phyloP scores from a whole-genome alignment of 768 basidiomycete species.

The Atractiella rhizophila region DNA sequence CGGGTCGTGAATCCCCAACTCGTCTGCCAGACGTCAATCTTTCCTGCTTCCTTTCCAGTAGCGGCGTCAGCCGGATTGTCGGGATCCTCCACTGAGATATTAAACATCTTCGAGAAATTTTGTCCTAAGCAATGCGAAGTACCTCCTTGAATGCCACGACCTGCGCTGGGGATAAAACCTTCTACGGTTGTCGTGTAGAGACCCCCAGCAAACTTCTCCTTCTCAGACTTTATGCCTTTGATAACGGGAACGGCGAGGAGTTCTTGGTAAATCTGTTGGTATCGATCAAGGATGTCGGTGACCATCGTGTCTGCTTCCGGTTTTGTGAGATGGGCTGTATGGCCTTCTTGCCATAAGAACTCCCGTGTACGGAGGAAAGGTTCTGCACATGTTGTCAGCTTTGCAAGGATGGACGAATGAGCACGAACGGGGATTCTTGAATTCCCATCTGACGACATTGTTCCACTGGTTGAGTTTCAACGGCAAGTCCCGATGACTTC shows the following conservation, averaged over 20 bases:
- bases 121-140: constrained; percentile 95
- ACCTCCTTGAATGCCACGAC: constrained; percentile 90
- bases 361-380: constrained; percentile 98
- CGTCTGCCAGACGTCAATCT: constrained; percentile 85
- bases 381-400: constrained; percentile 27
- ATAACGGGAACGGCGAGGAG: constrained; percentile 93
- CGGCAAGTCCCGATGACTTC: constrained; percentile 85
- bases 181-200: constrained; percentile 95
- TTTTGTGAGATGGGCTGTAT: constrained; percentile 78
- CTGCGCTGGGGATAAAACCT: constrained; percentile 89
- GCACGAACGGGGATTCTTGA: constrained; percentile 78
- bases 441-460: constrained; percentile 97
- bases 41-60: constrained; percentile 33
- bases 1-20: constrained; percentile 96
- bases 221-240: constrained; percentile 88
- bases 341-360: constrained; percentile 99
- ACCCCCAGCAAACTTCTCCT: constrained; percentile 96
- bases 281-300: constrained; percentile 76
- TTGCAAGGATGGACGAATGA: not conserved
- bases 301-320: constrained; percentile 77
- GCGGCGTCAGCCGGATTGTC: constrained; percentile 22
- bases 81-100: constrained; percentile 88
- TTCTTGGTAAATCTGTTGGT: constrained; percentile 84
- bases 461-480: constrained; percentile 98
- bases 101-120: constrained; percentile 98